phyloP scores from a whole-genome alignment of 768 basidiomycete genomes.

The Phlebiopsis flavidoalba region DNA sequence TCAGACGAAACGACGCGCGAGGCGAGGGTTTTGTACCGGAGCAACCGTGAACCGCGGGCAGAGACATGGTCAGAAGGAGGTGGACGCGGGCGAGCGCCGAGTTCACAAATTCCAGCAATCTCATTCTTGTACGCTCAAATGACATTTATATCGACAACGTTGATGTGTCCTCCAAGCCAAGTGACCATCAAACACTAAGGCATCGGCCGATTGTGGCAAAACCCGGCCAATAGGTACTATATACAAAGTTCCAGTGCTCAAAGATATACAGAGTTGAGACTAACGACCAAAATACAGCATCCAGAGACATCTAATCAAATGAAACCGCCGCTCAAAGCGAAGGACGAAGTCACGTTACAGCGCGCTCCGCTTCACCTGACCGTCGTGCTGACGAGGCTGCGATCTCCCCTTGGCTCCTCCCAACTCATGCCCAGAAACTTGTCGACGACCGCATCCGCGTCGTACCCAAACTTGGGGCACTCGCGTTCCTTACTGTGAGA shows the following conservation, averaged over 20 bases:
- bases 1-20: background rate
- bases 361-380: constrained; percentile 1
- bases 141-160: background rate
- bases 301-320: background rate
- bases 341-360: background rate
- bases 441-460: constrained; percentile 47
- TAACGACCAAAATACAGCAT: background rate
- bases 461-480: constrained; percentile 51
- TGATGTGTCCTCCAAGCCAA: background rate
- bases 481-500: constrained; percentile 38
- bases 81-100: constrained; percentile 15
- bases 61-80: constrained; percentile 18
- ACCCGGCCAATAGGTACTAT: background rate
- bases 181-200: too few relatives aligned
- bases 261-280: background rate
- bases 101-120: constrained; percentile 16
- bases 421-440: constrained; percentile 39
- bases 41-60: constrained; percentile 1
- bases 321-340: background rate
- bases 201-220: background rate
- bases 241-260: background rate
- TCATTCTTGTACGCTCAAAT: constrained; percentile 12
- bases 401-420: constrained; percentile 3
- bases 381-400: background rate
- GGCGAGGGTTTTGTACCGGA: constrained; percentile 13